Evolutionary conservation across 192 early-diverging fungal species (phyloP).

Genomic region (Coemansia furcata): DNA sequence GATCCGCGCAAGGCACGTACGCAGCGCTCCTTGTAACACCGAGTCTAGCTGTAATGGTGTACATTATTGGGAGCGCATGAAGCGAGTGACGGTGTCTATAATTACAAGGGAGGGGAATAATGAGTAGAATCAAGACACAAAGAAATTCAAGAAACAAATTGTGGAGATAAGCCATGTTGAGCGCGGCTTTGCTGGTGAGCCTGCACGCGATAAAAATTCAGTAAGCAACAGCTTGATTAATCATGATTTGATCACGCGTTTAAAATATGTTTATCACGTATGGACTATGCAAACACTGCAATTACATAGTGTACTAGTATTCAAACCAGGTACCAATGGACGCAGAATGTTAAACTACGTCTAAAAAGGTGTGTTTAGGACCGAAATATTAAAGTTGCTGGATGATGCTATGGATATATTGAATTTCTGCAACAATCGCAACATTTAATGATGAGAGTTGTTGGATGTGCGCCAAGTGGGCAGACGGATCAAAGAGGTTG

Average conservation of each 20-base stretch:
- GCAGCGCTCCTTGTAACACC: background rate
- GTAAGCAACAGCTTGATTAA: background rate
- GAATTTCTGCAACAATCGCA: background rate
- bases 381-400: background rate
- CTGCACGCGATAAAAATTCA: background rate
- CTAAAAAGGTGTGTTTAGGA: background rate
- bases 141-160: background rate
- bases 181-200: background rate
- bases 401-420: background rate
- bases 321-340: background rate
- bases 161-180: background rate
- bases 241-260: background rate
- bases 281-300: background rate
- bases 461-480: background rate
- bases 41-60: constrained; percentile 1
- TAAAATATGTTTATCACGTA: background rate
- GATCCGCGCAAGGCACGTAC: background rate
- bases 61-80: background rate
- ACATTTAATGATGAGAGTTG: background rate
- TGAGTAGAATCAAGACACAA: background rate
- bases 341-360: background rate
- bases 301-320: background rate
- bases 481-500: background rate
- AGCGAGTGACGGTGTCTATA: background rate
- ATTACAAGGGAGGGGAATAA: background rate